These are phyloP conservation scores for Phanerochaete carnosa DNA, from an alignment of 768 basidiomycete genomes.

Conservation along the genomic window DNA sequence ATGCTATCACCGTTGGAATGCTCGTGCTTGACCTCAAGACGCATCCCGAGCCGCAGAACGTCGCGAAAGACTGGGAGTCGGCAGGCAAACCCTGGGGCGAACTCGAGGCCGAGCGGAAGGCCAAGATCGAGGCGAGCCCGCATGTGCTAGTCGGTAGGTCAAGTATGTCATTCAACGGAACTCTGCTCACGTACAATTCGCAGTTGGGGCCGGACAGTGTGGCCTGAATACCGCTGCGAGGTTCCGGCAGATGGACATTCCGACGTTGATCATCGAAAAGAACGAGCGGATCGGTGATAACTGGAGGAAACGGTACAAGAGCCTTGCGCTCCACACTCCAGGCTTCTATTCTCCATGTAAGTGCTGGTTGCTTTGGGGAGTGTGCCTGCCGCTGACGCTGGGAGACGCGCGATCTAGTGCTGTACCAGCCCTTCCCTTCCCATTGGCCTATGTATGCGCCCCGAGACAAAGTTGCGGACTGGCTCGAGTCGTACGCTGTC, in stretches of 20 bases:
- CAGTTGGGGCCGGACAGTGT: slow-evolving; percentile 42
- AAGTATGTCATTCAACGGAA: neutral
- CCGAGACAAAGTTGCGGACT: slow-evolving; percentile 38
- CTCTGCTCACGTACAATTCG: neutral
- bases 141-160: slow-evolving; percentile 35
- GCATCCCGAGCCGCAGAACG: slow-evolving; percentile 30
- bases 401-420: neutral
- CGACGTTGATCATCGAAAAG: slow-evolving; percentile 35
- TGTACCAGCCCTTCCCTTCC: slow-evolving; percentile 30
- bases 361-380: neutral
- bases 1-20: slow-evolving; percentile 34
- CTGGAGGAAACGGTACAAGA: slow-evolving; percentile 44
- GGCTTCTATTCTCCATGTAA: slow-evolving; percentile 19
- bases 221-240: slow-evolving; percentile 41
- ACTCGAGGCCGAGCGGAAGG: slow-evolving; percentile 32
- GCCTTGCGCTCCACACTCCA: slow-evolving; percentile 38
- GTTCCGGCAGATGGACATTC: slow-evolving; percentile 38
- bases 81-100: slow-evolving; percentile 33
- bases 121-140: slow-evolving; percentile 35
- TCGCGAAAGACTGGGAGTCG: slow-evolving; percentile 29
- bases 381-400: neutral
- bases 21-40: slow-evolving; percentile 31
- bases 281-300: slow-evolving; percentile 35
- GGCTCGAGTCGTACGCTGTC: slow-evolving; percentile 38
- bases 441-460: slow-evolving; percentile 40